A percentile compares a stretch with the other conserved stretches of the same genome.
phyloP scores from a whole-genome alignment of 331 rosid species.

The Saraca asoca region DNA sequence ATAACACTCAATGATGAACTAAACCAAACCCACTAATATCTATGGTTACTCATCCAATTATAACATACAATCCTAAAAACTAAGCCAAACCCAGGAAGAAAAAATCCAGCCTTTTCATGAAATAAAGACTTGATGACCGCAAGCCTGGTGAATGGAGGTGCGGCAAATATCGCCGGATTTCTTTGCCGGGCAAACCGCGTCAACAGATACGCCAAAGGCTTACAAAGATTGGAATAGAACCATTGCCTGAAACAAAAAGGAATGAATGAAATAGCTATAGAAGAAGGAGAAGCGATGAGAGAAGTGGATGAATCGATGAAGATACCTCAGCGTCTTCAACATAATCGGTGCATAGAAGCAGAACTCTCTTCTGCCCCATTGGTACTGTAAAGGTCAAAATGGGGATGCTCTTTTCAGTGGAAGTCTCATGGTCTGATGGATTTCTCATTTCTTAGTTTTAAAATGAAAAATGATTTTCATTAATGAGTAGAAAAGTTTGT shows the following conservation, averaged over 20 bases:
- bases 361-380: slow-evolving; percentile 39
- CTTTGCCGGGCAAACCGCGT: slow-evolving; percentile 63
- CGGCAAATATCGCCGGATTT: slow-evolving; percentile 56
- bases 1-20: not conserved
- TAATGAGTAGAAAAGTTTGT: no score
- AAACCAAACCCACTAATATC: not conserved
- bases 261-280: not conserved
- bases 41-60: no score
- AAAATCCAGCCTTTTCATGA: no score
- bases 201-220: slow-evolving; percentile 54
- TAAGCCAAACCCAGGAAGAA: no score
- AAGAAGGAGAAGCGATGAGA: not conserved
- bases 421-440: no score
- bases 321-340: slow-evolving; percentile 55
- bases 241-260: slow-evolving; percentile 42
- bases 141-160: slow-evolving; percentile 43
- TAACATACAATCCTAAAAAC: no score
- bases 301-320: not conserved
- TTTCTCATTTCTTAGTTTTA: no score
- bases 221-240: slow-evolving; percentile 55
- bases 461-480: no score
- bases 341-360: slow-evolving; percentile 63
- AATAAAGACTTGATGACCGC: slow-evolving; percentile 45
- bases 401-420: no score
- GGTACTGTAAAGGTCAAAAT: no score